phyloP scores from a whole-genome alignment of 2,329 filamentous ascomycete species.

The Penicillium sp. region DNA sequence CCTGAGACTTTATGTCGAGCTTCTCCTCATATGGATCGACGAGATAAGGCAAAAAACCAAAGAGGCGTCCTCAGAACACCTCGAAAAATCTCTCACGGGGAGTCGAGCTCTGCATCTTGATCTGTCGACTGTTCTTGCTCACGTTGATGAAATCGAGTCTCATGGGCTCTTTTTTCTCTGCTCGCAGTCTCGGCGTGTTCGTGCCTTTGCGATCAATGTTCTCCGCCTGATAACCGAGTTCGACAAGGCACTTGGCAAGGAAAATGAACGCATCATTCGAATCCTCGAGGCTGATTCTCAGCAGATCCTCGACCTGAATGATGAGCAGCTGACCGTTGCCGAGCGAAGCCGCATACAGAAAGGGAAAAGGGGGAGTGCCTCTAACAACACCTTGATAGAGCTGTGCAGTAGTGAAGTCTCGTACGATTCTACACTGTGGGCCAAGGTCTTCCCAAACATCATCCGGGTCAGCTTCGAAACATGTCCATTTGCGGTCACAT shows the following conservation, averaged over 20 bases:
- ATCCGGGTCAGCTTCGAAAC: slow-evolving; percentile 84
- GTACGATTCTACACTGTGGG: slow-evolving; percentile 93
- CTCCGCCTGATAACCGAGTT: slow-evolving; percentile 89
- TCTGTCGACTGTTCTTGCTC: slow-evolving; percentile 78
- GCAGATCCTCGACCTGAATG: slow-evolving; percentile 84
- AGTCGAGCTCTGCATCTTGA: slow-evolving; percentile 73
- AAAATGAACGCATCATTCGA: slow-evolving; percentile 75
- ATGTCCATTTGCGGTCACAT: slow-evolving; percentile 83
- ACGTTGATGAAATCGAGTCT: slow-evolving; percentile 94
- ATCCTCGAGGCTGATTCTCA: slow-evolving; percentile 87
- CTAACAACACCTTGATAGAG: slow-evolving; percentile 81
- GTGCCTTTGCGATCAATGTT: slow-evolving; percentile 86
- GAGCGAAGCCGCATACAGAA: slow-evolving; percentile 89
- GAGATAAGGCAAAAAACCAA: slow-evolving; percentile 84
- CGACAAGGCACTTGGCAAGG: slow-evolving; percentile 77
- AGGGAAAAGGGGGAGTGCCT: slow-evolving; percentile 76
- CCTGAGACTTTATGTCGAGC: slow-evolving; percentile 81
- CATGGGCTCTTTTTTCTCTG: slow-evolving; percentile 96
- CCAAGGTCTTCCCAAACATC: slow-evolving; percentile 94
- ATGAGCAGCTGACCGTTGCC: slow-evolving; percentile 74
- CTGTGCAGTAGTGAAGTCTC: slow-evolving; percentile 92
- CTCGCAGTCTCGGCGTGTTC: slow-evolving; percentile 85
- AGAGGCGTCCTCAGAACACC: slow-evolving; percentile 60
- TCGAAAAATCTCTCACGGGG: slow-evolving; percentile 58
- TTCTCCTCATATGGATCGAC: slow-evolving; percentile 95